A percentile compares a stretch with the other conserved stretches of the same genome.
These are phyloP conservation scores for Coemansia brasiliensis DNA, from an alignment of 192 early-diverging fungal genomes.

Conservation along the genomic window DNA sequence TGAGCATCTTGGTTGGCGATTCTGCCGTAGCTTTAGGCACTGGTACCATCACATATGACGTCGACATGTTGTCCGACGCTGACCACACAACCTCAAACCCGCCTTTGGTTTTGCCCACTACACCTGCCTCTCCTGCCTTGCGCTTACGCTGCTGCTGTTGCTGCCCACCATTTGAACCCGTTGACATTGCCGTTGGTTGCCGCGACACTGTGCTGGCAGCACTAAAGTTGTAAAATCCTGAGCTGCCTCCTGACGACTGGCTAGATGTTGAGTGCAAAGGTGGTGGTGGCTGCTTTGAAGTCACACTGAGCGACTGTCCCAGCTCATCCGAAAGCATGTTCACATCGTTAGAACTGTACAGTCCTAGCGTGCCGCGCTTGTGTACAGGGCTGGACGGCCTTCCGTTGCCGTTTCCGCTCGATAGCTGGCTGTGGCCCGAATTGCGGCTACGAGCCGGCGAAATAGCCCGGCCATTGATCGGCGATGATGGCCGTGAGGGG, in stretches of 20 bases:
- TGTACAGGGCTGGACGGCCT: conserved; percentile 38
- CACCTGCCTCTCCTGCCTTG: conserved; percentile 50
- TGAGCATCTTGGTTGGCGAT: conserved; percentile 52
- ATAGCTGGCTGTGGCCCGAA: conserved; percentile 34
- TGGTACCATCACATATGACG: conserved; percentile 55
- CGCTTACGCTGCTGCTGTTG: conserved; percentile 41
- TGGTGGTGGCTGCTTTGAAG: conserved; percentile 9
- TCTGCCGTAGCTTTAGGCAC: conserved; percentile 40
- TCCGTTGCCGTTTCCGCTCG: conserved; percentile 2
- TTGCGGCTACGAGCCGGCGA: conserved; percentile 31
- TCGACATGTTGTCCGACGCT: conserved; percentile 41
- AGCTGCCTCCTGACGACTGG: conserved; percentile 49
- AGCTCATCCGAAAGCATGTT: conserved; percentile 41
- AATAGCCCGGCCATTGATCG: conserved; percentile 15
- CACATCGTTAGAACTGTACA: conserved; percentile 34
- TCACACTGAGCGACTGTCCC: conserved; percentile 34
- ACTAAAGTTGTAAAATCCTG: conserved; percentile 29
- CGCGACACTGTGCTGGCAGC: conserved; percentile 25
- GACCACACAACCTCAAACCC: conserved; percentile 57
- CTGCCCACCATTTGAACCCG: not conserved
- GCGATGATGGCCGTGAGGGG: conserved; percentile 29
- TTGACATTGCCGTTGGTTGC: conserved; percentile 13
- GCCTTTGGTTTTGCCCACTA: conserved; percentile 52
- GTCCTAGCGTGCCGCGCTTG: conserved; percentile 46
- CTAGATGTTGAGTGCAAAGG: conserved; percentile 38